A percentile compares a stretch with the other conserved stretches of the same genome.
Evolutionary conservation across 352 stramenopile species (phyloP).

Genomic region (Globisporangium cederbergense): DNA sequence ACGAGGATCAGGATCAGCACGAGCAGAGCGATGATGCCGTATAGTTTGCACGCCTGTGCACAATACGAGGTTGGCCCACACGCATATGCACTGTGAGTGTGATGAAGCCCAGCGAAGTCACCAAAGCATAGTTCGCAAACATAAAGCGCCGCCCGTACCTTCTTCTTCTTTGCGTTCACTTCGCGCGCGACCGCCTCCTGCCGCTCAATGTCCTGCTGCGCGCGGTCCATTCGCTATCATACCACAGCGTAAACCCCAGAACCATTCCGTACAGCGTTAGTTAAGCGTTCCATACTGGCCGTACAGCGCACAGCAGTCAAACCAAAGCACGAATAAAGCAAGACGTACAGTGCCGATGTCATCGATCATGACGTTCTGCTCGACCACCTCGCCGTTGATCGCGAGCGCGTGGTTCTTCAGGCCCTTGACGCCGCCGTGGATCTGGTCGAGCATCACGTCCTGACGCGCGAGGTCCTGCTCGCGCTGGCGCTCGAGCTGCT

Average conservation of each 20-base stretch:
- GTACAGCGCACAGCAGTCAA: constrained; percentile 5
- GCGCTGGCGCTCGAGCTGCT: constrained; percentile 63
- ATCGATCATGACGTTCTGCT: constrained; percentile 83
- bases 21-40: constrained; percentile 62
- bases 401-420: constrained; percentile 81
- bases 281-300: background rate
- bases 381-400: constrained; percentile 82
- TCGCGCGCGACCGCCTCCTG: constrained; percentile 54
- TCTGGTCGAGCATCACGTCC: constrained; percentile 73
- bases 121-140: background rate
- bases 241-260: background rate
- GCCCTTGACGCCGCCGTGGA: constrained; percentile 69
- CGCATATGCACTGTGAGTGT: background rate
- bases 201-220: constrained; percentile 55
- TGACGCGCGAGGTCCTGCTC: constrained; percentile 54
- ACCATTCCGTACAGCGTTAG: constrained; percentile 1
- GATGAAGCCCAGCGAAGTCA: background rate
- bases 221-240: constrained; percentile 59
- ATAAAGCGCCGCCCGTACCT: constrained; percentile 22
- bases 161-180: constrained; percentile 72
- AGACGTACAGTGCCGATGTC: constrained; percentile 66
- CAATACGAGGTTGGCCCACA: background rate
- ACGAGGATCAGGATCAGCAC: constrained; percentile 62
- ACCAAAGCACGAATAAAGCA: background rate
- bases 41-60: constrained; percentile 60